Evolutionary conservation across 305 asterid species (phyloP).

Genomic region (Fraxinus floribunda): DNA sequence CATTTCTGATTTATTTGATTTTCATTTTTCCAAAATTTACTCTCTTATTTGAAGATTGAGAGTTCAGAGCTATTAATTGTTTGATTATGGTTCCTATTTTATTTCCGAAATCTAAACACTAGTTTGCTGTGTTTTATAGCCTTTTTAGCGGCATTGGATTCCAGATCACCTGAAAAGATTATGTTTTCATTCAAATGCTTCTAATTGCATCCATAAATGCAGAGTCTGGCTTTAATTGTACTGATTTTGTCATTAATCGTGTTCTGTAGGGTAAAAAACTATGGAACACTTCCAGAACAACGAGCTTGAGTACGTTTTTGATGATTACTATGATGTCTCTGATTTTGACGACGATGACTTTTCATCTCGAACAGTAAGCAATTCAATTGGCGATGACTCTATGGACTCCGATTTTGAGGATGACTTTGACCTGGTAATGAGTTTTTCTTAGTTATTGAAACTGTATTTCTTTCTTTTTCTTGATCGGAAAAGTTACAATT

Average conservation of each 20-base stretch:
- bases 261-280: not conserved
- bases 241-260: slow-evolving; percentile 5
- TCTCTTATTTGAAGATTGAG: not conserved
- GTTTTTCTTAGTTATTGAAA: not conserved
- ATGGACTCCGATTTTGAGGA: slow-evolving; percentile 73
- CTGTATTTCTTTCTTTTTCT: not conserved
- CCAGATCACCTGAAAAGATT: not conserved
- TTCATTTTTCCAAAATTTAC: not conserved
- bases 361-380: slow-evolving; percentile 25
- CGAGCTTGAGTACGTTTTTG: slow-evolving; percentile 53
- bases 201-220: not conserved
- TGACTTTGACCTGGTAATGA: slow-evolving; percentile 52
- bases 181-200: not conserved
- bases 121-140: not conserved
- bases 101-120: not conserved
- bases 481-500: not conserved
- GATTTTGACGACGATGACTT: slow-evolving; percentile 43
- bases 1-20: not conserved
- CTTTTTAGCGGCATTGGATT: not conserved
- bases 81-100: not conserved
- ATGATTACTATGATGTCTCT: slow-evolving; percentile 44
- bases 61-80: not conserved
- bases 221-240: not conserved
- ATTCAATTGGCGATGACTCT: slow-evolving; percentile 31
- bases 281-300: slow-evolving; percentile 57